phyloP scores from a whole-genome alignment of 805 yeast species.

The Grigorovia yakushimaensis region DNA sequence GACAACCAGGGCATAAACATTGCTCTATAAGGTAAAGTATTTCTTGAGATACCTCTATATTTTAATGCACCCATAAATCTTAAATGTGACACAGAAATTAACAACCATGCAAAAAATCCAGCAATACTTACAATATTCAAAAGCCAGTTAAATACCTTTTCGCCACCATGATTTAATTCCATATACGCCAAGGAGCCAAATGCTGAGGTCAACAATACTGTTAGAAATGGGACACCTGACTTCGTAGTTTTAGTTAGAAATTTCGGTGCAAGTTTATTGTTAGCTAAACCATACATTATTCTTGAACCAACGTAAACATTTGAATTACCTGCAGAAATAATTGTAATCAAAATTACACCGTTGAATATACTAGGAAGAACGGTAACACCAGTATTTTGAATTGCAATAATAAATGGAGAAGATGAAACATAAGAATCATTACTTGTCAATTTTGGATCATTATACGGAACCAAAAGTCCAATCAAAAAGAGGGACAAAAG shows the following conservation, averaged over 20 bases:
- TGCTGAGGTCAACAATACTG: slow-evolving; percentile 44
- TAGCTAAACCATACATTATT: slow-evolving; percentile 49
- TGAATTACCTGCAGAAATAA: slow-evolving; percentile 68
- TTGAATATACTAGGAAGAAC: slow-evolving; percentile 57
- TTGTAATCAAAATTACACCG: slow-evolving; percentile 51
- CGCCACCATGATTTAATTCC: slow-evolving; percentile 39
- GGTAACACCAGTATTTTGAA: slow-evolving; percentile 51
- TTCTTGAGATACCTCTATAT: slow-evolving; percentile 50
- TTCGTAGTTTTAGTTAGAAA: slow-evolving; percentile 39
- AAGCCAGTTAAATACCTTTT: slow-evolving; percentile 55
- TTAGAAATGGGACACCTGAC: slow-evolving; percentile 47
- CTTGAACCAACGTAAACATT: slow-evolving; percentile 60
- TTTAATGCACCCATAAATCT: slow-evolving; percentile 56
- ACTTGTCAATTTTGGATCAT: slow-evolving; percentile 41
- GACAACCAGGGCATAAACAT: slow-evolving; percentile 53
- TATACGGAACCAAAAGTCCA: slow-evolving; percentile 55
- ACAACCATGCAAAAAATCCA: slow-evolving; percentile 61
- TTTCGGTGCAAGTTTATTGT: slow-evolving; percentile 44
- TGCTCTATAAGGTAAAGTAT: slow-evolving; percentile 61
- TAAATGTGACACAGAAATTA: slow-evolving; percentile 50
- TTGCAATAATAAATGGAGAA: slow-evolving; percentile 64
- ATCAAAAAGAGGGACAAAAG: slow-evolving; percentile 51
- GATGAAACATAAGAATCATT: slow-evolving; percentile 33
- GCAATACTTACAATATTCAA: slow-evolving; percentile 64
- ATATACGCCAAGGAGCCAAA: slow-evolving; percentile 56